Base-by-base conservation (phyloP, 371 early-diverging fungal genomes). In the Mucor plumbeus region DNA sequence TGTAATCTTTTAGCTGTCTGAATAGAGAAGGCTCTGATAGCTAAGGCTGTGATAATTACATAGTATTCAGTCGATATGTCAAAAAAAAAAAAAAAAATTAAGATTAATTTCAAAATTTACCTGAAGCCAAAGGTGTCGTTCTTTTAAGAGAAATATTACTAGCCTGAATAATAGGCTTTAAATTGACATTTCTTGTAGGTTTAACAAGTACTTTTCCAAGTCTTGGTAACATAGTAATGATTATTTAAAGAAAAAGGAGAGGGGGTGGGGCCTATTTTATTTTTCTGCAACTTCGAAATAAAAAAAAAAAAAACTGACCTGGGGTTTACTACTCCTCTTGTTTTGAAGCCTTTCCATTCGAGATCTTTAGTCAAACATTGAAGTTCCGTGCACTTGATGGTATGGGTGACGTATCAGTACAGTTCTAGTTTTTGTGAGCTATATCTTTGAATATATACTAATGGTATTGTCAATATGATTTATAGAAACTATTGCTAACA, bases 121-220 rank as follows among this genome's bases (percentile, higher is more conserved):
- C 47, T 35, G 62, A 50, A 2, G 62, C 48, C 14, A 61, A 36
- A 50, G 60, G n/a, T 5, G 47, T 53, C 3, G 26, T 36, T 26
- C 53, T 35, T 21, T 50, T 62, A 7, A 62, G 35, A 38, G 38
- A 47, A 21, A 9, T 21, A 9, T 19, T 33, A 8, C 56, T 36
- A 4, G 36, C 53, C 44, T 62, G 62, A 14, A 57, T 35, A 0
- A 64, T 17, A 15, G 64, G 34, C 39, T 36, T 64, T 19, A 56
- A 17, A n/a, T 21, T 44, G 15, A 44, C 34, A 13, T 21, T 13
- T 36, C 56, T 56, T 33, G 56, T 17, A 44, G 64, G 26, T 21
- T 36, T 43, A 43, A 35, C 47, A 43, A 64, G n/a, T 19, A 57
- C 57, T 36, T 34, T 57, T 41, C 64, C 64, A 44, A 64, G 44